phyloP scores from a whole-genome alignment of 768 basidiomycete species.

The Crucibulum laeve region DNA sequence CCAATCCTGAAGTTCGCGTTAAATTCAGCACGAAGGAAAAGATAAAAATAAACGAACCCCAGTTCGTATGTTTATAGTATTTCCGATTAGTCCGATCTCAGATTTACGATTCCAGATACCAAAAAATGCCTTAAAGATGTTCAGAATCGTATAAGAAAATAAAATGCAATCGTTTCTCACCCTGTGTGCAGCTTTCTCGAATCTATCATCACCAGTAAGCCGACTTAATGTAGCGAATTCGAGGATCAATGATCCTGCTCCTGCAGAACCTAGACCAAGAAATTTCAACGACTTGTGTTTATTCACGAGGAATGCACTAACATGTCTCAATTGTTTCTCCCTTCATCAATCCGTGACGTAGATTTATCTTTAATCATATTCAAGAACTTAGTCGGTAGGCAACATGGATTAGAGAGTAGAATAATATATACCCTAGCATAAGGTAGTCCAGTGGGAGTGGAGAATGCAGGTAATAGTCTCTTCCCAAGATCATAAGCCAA shows the following conservation, averaged over 20 bases:
- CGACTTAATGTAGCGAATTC: constrained; percentile 94
- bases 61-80: constrained; percentile 78
- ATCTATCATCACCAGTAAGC: constrained; percentile 84
- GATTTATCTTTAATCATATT: constrained; percentile 57
- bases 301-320: constrained; percentile 31
- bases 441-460: constrained; percentile 88
- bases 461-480: constrained; percentile 86
- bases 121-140: constrained; percentile 62
- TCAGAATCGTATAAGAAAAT: not conserved
- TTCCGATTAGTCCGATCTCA: constrained; percentile 81
- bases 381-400: constrained; percentile 2
- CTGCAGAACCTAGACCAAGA: constrained; percentile 69
- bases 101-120: constrained; percentile 92
- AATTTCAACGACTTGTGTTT: not conserved
- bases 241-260: constrained; percentile 87
- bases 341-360: constrained; percentile 69
- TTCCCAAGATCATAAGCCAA: constrained; percentile 86
- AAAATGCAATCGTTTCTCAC: constrained; percentile 13
- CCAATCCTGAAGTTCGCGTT: constrained; percentile 51
- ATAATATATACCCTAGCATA: constrained; percentile 67
- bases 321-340: constrained; percentile 86
- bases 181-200: constrained; percentile 84
- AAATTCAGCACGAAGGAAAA: constrained; percentile 1
- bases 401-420: not conserved
- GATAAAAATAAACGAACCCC: constrained; percentile 50